Conservation (phyloP, 768 basidiomycete genomes). For the Amanita exitialis region DNA sequence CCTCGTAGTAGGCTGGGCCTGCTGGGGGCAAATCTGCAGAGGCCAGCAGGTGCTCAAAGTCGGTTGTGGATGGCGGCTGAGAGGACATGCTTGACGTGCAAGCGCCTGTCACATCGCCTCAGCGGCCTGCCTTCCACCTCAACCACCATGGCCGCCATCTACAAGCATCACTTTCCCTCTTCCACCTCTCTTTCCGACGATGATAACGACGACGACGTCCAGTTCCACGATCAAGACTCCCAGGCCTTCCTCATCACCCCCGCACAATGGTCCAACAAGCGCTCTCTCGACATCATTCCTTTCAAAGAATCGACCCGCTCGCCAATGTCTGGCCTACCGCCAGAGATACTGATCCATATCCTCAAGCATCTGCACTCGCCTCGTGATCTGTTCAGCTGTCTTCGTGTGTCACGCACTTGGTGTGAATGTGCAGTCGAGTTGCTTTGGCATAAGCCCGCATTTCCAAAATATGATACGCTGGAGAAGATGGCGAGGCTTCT, state of each 20-base stretch:
- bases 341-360: conserved; percentile 89
- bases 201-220: conserved; percentile 49
- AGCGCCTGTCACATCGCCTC: conserved; percentile 7
- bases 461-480: conserved; percentile 60
- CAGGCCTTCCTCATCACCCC: conserved; percentile 40
- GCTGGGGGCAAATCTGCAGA: conserved; percentile 40
- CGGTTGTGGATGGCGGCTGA: conserved; percentile 7
- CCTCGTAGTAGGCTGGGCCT: conserved; percentile 54
- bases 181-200: conserved; percentile 73
- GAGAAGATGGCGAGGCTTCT: conserved; percentile 73
- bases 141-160: conserved; percentile 29
- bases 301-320: conserved; percentile 27
- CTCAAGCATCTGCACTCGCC: conserved; percentile 72
- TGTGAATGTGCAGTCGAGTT: conserved; percentile 94
- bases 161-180: conserved; percentile 57
- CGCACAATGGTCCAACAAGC: conserved; percentile 54
- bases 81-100: conserved; percentile 8
- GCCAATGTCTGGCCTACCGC: conserved; percentile 64
- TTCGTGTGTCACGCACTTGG: conserved; percentile 86
- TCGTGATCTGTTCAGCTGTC: conserved; percentile 61
- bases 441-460: conserved; percentile 85
- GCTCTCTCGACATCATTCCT: conserved; percentile 11
- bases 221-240: conserved; percentile 35
- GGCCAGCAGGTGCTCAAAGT: conserved; percentile 32
- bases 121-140: conserved; percentile 11